Conservation (phyloP, 192 early-diverging fungal species). For the Linnemannia hyalina region DNA sequence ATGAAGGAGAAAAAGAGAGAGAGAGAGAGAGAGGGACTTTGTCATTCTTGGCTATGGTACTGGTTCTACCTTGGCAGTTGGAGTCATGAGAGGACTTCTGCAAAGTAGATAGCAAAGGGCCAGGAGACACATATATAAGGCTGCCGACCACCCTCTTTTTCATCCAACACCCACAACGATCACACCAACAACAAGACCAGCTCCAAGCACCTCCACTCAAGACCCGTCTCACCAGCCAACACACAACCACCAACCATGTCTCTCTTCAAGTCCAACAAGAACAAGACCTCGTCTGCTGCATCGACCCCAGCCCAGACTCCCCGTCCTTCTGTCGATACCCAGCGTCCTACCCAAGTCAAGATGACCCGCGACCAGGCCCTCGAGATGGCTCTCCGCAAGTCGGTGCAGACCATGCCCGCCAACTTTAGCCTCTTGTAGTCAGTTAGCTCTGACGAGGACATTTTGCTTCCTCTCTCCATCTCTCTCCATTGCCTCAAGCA, state of each 20-base stretch:
- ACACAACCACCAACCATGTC: conserved; percentile 4
- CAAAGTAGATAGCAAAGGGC: neutral
- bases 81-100: too few species aligned
- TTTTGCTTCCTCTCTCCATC: neutral
- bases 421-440: neutral
- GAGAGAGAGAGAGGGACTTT: neutral
- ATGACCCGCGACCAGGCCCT: conserved; percentile 10
- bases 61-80: neutral
- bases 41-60: neutral
- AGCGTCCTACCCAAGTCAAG: neutral
- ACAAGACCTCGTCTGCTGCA: conserved; percentile 8
- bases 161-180: neutral
- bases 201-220: neutral
- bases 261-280: conserved; percentile 17
- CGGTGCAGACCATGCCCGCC: neutral
- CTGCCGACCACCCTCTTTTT: neutral
- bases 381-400: conserved; percentile 1
- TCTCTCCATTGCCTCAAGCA: neutral
- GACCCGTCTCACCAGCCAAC: neutral
- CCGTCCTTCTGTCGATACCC: neutral
- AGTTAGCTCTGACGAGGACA: neutral
- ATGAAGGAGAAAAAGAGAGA: too few species aligned
- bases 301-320: conserved; percentile 13
- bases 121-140: neutral
- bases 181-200: neutral